phyloP scores from a whole-genome alignment of 768 basidiomycete species.

The Boletus eberwhitei region DNA sequence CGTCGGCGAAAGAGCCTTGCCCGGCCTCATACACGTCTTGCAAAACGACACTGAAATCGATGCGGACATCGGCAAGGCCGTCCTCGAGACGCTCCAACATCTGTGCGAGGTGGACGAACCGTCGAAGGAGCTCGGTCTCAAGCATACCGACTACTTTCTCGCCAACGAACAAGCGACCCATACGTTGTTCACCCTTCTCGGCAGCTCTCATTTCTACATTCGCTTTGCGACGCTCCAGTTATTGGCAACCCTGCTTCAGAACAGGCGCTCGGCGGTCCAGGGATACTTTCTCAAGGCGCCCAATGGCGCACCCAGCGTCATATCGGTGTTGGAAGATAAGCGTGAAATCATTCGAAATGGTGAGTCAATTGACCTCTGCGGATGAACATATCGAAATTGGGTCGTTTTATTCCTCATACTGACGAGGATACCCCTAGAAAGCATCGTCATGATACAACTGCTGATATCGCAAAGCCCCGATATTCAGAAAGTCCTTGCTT shows the following conservation, averaged over 20 bases:
- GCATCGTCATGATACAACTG: constrained; percentile 75
- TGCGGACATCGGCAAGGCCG: constrained; percentile 87
- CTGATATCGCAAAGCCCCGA: constrained; percentile 85
- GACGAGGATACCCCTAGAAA: constrained; percentile 50
- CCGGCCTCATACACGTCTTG: constrained; percentile 76
- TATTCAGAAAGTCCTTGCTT: constrained; percentile 95
- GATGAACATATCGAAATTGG: not conserved
- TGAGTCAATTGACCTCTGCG: constrained; percentile 32
- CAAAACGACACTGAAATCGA: constrained; percentile 89
- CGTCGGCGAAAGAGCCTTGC: constrained; percentile 74
- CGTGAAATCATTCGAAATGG: constrained; percentile 88
- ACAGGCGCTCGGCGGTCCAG: constrained; percentile 79
- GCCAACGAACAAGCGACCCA: constrained; percentile 68
- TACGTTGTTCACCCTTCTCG: constrained; percentile 72
- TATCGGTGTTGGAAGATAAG: constrained; percentile 77
- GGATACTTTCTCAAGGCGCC: constrained; percentile 87
- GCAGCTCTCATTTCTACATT: constrained; percentile 76
- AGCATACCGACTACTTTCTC: constrained; percentile 80
- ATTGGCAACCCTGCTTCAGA: constrained; percentile 74
- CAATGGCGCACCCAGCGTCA: constrained; percentile 69
- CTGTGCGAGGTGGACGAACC: constrained; percentile 79
- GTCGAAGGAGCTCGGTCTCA: constrained; percentile 65
- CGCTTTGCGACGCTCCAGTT: constrained; percentile 83
- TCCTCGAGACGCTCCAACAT: constrained; percentile 81
- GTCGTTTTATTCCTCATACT: not conserved